Percentiles rank a stretch among this genome's conserved stretches.
These are phyloP conservation scores for Asterochloris erici DNA, from an alignment of 139 green algal genomes.

Conservation along the genomic window DNA sequence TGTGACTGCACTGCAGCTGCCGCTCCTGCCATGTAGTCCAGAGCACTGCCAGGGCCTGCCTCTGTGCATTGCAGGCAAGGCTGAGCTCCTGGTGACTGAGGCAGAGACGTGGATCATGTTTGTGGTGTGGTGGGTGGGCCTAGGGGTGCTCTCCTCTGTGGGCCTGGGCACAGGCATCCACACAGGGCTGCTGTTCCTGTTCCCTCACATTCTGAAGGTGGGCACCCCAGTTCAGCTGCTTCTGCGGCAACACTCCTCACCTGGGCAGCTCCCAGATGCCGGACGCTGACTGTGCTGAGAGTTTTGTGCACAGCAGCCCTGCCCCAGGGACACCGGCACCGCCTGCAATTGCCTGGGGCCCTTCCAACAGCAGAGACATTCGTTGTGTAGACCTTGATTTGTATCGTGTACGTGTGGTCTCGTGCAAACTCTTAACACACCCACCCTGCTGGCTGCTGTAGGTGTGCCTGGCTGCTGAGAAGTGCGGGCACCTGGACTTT, in stretches of 20 bases:
- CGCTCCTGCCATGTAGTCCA: background rate
- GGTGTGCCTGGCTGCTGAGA: slow-evolving; percentile 83
- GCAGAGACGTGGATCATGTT: slow-evolving; percentile 57
- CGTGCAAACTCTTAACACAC: too few relatives aligned
- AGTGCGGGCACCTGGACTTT: slow-evolving; percentile 76
- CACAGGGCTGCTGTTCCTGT: slow-evolving; percentile 90
- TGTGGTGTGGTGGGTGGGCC: slow-evolving; percentile 80
- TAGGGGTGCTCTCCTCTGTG: slow-evolving; percentile 88
- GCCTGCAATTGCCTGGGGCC: too few relatives aligned
- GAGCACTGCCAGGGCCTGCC: background rate
- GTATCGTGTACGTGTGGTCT: too few relatives aligned
- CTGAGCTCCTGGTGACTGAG: slow-evolving; percentile 7
- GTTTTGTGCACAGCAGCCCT: too few relatives aligned
- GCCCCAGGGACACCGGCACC: too few relatives aligned
- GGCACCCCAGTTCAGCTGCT: too few relatives aligned
- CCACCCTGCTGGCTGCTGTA: slow-evolving; percentile 23
- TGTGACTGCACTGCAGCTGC: background rate
- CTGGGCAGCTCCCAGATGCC: too few relatives aligned
- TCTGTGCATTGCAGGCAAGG: background rate
- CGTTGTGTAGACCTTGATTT: too few relatives aligned
- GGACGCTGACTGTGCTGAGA: too few relatives aligned
- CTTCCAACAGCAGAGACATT: too few relatives aligned
- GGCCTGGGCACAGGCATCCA: slow-evolving; percentile 92
- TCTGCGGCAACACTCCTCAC: too few relatives aligned
- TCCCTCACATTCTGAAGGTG: slow-evolving; percentile 93